Percentiles rank a stretch among this genome's conserved stretches.
Evolutionary conservation across 1,139 yeast species (phyloP).

Genomic region (Suzukiozyma palmioleophila): DNA sequence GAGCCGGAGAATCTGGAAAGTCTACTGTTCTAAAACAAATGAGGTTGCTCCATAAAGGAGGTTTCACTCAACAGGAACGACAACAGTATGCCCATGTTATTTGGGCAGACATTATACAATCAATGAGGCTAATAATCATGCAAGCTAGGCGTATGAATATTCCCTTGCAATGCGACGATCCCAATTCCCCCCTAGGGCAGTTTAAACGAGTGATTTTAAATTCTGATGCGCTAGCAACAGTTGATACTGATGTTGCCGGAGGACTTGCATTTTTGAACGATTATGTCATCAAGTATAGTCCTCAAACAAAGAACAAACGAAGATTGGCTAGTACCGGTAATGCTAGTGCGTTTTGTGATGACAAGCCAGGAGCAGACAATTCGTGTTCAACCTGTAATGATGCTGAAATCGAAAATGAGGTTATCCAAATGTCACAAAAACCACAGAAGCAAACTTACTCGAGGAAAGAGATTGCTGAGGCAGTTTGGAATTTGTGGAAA

Average conservation of each 20-base stretch:
- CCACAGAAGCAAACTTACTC: constrained; percentile 9
- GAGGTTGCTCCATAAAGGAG: constrained; percentile 79
- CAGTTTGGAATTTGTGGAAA: constrained; percentile 64
- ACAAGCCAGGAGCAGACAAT: background rate
- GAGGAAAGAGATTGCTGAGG: constrained; percentile 54
- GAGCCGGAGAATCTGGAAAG: constrained; percentile 97
- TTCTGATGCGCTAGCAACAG: constrained; percentile 56
- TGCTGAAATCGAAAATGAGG: constrained; percentile 11
- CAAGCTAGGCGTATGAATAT: constrained; percentile 66
- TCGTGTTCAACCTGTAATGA: constrained; percentile 10
- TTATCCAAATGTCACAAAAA: constrained; percentile 11
- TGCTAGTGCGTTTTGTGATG: constrained; percentile 26
- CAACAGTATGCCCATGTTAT: constrained; percentile 82
- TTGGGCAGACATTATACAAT: constrained; percentile 89
- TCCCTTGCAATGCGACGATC: constrained; percentile 56
- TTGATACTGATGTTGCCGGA: constrained; percentile 68
- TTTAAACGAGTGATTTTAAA: constrained; percentile 49
- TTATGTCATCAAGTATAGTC: constrained; percentile 60
- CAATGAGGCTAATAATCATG: constrained; percentile 76
- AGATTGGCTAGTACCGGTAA: constrained; percentile 52
- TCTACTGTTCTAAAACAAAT: constrained; percentile 94
- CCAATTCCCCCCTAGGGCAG: constrained; percentile 37
- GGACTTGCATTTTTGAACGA: constrained; percentile 61
- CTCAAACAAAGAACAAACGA: constrained; percentile 47
- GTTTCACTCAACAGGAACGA: constrained; percentile 78